phyloP scores from a whole-genome alignment of 345 rosid genomes.

The Litchi chinensis region DNA sequence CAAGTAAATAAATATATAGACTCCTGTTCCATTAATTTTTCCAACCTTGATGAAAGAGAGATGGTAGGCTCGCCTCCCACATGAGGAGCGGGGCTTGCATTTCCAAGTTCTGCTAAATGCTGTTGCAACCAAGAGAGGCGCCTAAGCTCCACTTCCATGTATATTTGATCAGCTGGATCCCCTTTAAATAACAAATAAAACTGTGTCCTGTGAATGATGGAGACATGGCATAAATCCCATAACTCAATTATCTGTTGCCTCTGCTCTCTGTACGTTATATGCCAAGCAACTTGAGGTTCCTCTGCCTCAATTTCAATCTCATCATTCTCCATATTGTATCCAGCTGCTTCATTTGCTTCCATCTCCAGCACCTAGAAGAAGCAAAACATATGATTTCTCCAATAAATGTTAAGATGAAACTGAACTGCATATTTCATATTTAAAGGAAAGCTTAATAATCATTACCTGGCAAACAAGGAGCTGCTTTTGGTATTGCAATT shows the following conservation, averaged over 20 bases:
- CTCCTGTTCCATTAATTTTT: slow-evolving; percentile 2
- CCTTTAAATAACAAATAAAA: slow-evolving; percentile 93
- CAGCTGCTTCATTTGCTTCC: slow-evolving; percentile 96
- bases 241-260: slow-evolving; percentile 92
- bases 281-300: slow-evolving; percentile 82
- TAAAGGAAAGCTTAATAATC: not conserved
- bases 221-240: slow-evolving; percentile 88
- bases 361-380: slow-evolving; percentile 83
- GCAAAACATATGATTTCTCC: not conserved
- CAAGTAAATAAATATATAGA: not conserved
- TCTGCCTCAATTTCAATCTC: slow-evolving; percentile 49
- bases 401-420: not conserved
- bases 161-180: slow-evolving; percentile 94
- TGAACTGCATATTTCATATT: not conserved
- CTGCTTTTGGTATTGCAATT: slow-evolving; percentile 98
- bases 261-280: slow-evolving; percentile 76
- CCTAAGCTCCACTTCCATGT: slow-evolving; percentile 98
- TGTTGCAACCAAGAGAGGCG: slow-evolving; percentile 94
- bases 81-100: slow-evolving; percentile 81
- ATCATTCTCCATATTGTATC: slow-evolving; percentile 62
- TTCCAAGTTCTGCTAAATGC: slow-evolving; percentile 86
- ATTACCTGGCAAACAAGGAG: slow-evolving; percentile 98
- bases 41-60: slow-evolving; percentile 79
- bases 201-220: slow-evolving; percentile 92
- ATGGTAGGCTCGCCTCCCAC: slow-evolving; percentile 68